A percentile compares a stretch with the other conserved stretches of the same genome.
phyloP scores from a whole-genome alignment of 140 eudicot species.

The Erigeron philadelphicus region DNA sequence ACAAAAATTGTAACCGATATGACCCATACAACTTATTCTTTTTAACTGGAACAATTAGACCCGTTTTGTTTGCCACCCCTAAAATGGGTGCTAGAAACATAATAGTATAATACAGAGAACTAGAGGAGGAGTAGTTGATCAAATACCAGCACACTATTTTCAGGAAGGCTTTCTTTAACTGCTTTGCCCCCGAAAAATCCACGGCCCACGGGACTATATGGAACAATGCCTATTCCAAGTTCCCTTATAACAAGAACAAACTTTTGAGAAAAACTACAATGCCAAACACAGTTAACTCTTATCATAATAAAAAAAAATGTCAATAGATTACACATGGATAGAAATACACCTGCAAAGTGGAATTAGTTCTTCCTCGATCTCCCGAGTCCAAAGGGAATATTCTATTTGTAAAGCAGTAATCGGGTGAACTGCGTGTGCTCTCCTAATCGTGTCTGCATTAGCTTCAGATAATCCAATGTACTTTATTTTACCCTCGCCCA shows the following conservation, averaged over 20 bases:
- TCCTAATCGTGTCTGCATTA: conserved; percentile 54
- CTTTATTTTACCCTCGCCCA: conserved; percentile 68
- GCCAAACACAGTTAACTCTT: background rate
- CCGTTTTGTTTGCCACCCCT: background rate
- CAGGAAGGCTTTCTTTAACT: conserved; percentile 45
- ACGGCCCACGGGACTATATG: conserved; percentile 64
- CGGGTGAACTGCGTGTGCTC: conserved; percentile 82
- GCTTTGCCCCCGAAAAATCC: conserved; percentile 73
- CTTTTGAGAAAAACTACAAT: background rate
- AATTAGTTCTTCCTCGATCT: conserved; percentile 55
- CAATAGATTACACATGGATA: background rate
- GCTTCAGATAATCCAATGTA: conserved; percentile 78
- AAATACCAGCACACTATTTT: conserved; percentile 46
- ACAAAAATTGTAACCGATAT: background rate
- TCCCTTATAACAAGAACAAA: conserved; percentile 33
- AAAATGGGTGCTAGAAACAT: background rate
- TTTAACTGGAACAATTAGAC: background rate
- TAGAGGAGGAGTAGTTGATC: background rate
- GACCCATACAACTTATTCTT: background rate
- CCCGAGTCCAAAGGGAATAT: conserved; percentile 78
- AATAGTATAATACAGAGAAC: conserved; percentile 3
- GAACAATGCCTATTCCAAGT: conserved; percentile 69
- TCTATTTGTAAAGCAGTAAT: conserved; percentile 70
- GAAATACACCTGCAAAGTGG: conserved; percentile 58
- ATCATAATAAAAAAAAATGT: background rate